Conservation (phyloP, 495 filamentous ascomycete species). For the Tuber indicum region DNA sequence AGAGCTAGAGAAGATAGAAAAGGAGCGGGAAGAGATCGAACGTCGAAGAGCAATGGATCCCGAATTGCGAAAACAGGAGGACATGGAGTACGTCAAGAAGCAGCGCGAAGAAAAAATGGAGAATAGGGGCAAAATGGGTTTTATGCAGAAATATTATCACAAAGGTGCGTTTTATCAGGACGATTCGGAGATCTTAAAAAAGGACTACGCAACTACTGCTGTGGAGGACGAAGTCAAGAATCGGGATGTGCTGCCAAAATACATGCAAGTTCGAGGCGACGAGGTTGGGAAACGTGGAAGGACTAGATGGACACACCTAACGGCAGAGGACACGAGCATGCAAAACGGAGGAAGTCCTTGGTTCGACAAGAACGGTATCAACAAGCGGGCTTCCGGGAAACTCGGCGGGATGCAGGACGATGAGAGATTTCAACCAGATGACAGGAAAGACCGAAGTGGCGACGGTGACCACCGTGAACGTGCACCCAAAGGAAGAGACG, state of each 20-base stretch:
- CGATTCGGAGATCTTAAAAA: slow-evolving; percentile 63
- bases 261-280: slow-evolving; percentile 90
- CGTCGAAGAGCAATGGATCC: slow-evolving; percentile 76
- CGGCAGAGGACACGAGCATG: slow-evolving; percentile 81
- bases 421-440: slow-evolving; percentile 68
- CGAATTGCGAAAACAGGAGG: slow-evolving; percentile 81
- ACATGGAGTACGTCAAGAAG: slow-evolving; percentile 64
- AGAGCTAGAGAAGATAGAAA: slow-evolving; percentile 74
- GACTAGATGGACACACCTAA: slow-evolving; percentile 82
- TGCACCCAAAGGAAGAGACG: slow-evolving; percentile 15
- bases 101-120: slow-evolving; percentile 83
- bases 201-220: slow-evolving; percentile 62
- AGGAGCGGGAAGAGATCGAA: slow-evolving; percentile 83
- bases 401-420: slow-evolving; percentile 51
- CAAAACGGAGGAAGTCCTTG: slow-evolving; percentile 58
- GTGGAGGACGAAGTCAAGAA: slow-evolving; percentile 75
- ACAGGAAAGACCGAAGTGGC: slow-evolving; percentile 41
- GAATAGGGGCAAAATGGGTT: slow-evolving; percentile 72
- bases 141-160: slow-evolving; percentile 95
- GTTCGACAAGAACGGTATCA: slow-evolving; percentile 34
- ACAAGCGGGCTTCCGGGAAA: slow-evolving; percentile 44
- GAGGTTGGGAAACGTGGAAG: slow-evolving; percentile 87
- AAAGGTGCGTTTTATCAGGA: slow-evolving; percentile 93
- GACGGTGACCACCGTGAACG: slow-evolving; percentile 16
- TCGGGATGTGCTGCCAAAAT: slow-evolving; percentile 76